phyloP scores from a whole-genome alignment of 768 basidiomycete genomes.

The Pholiota molesta region DNA sequence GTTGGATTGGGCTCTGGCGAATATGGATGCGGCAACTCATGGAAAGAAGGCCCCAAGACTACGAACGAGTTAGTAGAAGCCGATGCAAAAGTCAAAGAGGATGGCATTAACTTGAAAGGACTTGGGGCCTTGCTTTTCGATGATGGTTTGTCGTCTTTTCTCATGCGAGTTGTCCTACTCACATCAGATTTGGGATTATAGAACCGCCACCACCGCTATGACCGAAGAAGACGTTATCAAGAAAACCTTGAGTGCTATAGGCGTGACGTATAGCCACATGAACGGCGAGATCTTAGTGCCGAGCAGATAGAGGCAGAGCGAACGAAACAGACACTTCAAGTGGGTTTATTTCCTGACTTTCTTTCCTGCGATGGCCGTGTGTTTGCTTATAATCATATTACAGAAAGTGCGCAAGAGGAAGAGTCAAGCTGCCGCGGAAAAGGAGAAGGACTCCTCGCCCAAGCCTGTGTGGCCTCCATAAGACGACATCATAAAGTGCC shows the following conservation, averaged over 20 bases:
- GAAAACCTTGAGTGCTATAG: slow-evolving; percentile 58
- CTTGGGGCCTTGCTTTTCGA: slow-evolving; percentile 71
- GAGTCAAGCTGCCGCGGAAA: slow-evolving; percentile 22
- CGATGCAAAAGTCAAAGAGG: slow-evolving; percentile 49
- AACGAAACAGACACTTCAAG: slow-evolving; percentile 55
- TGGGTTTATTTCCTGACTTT: slow-evolving; percentile 22
- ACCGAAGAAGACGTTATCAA: slow-evolving; percentile 51
- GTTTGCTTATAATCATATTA: not conserved
- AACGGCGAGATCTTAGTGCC: slow-evolving; percentile 73
- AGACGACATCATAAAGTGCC: slow-evolving; percentile 55
- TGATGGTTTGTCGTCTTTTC: slow-evolving; percentile 50
- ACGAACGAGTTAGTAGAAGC: slow-evolving; percentile 45
- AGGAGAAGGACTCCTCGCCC: slow-evolving; percentile 27
- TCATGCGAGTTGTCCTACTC: not conserved
- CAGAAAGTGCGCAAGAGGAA: slow-evolving; percentile 34
- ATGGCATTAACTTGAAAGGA: slow-evolving; percentile 52
- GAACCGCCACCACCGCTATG: slow-evolving; percentile 37
- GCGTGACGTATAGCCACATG: slow-evolving; percentile 73
- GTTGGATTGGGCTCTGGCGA: slow-evolving; percentile 79
- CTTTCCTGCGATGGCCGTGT: not conserved
- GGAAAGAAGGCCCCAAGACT: slow-evolving; percentile 34
- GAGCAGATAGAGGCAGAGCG: slow-evolving; percentile 70
- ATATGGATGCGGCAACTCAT: slow-evolving; percentile 43
- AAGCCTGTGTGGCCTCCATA: slow-evolving; percentile 62
- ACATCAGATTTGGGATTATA: slow-evolving; percentile 15